Conservation (phyloP, 345 rosid genomes). For the Hypericum androsaemum region DNA sequence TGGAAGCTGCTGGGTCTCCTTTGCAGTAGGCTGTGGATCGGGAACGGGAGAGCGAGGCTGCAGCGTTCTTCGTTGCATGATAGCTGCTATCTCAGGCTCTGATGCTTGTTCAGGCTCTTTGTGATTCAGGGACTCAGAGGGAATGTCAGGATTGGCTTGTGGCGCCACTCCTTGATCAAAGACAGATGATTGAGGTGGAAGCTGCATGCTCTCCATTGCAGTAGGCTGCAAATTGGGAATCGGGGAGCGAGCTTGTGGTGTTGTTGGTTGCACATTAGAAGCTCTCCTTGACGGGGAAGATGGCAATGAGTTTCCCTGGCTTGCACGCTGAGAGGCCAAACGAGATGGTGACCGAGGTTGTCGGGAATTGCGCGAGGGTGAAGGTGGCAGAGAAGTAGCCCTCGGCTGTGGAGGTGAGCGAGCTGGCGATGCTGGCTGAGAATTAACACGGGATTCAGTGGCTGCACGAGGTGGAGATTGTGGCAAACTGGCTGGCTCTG, state of each 20-base stretch:
- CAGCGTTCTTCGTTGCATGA: conserved; percentile 6
- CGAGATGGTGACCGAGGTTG: conserved; percentile 22
- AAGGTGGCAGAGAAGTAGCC: conserved; percentile 14
- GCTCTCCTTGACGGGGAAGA: conserved; percentile 26
- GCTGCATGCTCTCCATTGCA: conserved; percentile 13
- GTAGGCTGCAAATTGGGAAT: conserved; percentile 15
- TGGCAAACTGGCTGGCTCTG: neutral
- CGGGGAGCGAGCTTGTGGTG: conserved; percentile 18
- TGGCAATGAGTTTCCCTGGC: conserved; percentile 13
- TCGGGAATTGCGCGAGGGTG: conserved; percentile 20
- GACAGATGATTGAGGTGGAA: conserved; percentile 4
- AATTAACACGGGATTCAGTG: conserved; percentile 2
- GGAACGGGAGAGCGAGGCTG: neutral
- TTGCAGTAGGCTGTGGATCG: too few relatives aligned
- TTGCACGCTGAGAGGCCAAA: conserved; percentile 13
- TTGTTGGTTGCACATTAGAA: conserved; percentile 13
- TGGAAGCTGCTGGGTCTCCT: too few relatives aligned
- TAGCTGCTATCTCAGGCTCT: conserved; percentile 1
- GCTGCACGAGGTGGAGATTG: conserved; percentile 10
- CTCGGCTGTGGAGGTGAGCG: conserved; percentile 8
- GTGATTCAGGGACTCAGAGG: conserved; percentile 6
- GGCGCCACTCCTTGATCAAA: conserved; percentile 10
- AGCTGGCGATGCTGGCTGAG: conserved; percentile 5
- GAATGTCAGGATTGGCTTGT: conserved; percentile 11
- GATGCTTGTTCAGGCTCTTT: conserved; percentile 10